Base-by-base conservation (phyloP, 306 rosid species). In the Vachellia pachyceras region DNA sequence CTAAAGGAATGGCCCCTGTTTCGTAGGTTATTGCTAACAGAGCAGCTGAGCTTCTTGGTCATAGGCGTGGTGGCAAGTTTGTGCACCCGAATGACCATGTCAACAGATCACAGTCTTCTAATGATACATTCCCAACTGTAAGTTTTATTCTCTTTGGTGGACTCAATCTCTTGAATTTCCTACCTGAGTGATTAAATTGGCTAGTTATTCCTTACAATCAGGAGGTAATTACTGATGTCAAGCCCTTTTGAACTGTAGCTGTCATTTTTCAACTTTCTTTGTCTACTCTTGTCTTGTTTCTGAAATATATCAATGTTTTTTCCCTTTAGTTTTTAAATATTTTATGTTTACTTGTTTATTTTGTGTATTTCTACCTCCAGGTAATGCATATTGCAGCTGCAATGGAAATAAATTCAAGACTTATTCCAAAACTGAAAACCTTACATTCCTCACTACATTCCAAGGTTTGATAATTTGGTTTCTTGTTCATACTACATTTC, bases 21-120 rank as follows among this genome's bases (percentile, higher is more conserved):
- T 72, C 71, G 84, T 86, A 85, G 99, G n/a, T n/a, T n/a, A n/a
- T n/a, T n/a, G n/a, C n/a, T n/a, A n/a, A n/a, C n/a, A n/a, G n/a
- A n/a, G n/a, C 99, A 4, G 91, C 96, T 36, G 99, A 95, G 90
- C 90, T 95, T 86, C 95, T 95, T 73, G 98, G 99, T 58, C 98
- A 91, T 83, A 86, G 81, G 83, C 96, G 97, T 7, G 99, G 98
- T 1, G 97, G 84, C 12, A 95, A 93, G 91, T 79, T 85, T 86
- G 99, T 95, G 78, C 99, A 93, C 85, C 99, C 99, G 29, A 93
- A 95, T 86, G 99, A 95, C 77, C 99, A 95, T 82, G 99, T 95
- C 77, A 95, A 95, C 82, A 90, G 97, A 85, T 91, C 99, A 60
- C 99, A 95, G 58, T 93, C 98, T 76, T 95, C 98, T 45, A 95